phyloP scores from a whole-genome alignment of 371 early-diverging fungal species.

The Lichtheimia ornata region DNA sequence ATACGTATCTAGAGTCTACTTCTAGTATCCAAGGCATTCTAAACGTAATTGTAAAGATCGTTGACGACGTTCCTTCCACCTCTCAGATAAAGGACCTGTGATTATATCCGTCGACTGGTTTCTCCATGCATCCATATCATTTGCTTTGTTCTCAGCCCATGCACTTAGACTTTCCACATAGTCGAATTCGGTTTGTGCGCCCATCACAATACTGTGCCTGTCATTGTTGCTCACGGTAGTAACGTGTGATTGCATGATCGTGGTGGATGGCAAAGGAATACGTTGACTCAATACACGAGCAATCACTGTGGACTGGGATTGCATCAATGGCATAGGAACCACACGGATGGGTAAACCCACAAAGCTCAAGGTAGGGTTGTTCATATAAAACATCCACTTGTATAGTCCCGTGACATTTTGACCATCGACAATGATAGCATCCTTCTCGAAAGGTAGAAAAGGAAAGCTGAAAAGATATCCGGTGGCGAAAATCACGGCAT shows the following conservation, averaged over 20 bases:
- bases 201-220: slow-evolving; percentile 23
- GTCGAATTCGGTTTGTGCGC: slow-evolving; percentile 7
- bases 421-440: slow-evolving; percentile 36
- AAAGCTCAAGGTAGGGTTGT: slow-evolving; percentile 58
- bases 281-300: slow-evolving; percentile 39
- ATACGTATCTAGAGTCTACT: slow-evolving; percentile 16
- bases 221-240: slow-evolving; percentile 3
- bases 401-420: slow-evolving; percentile 50
- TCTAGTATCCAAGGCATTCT: slow-evolving; percentile 39
- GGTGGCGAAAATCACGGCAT: slow-evolving; percentile 60
- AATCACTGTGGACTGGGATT: slow-evolving; percentile 51
- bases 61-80: slow-evolving; percentile 29
- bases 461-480: slow-evolving; percentile 64
- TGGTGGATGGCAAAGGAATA: slow-evolving; percentile 8
- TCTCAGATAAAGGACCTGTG: slow-evolving; percentile 26
- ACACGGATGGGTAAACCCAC: slow-evolving; percentile 58
- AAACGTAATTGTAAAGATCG: slow-evolving; percentile 24
- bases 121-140: not conserved
- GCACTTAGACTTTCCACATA: slow-evolving; percentile 35
- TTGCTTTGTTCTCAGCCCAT: slow-evolving; percentile 35
- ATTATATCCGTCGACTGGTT: slow-evolving; percentile 25
- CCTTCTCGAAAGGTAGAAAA: slow-evolving; percentile 39
- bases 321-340: slow-evolving; percentile 57
- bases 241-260: slow-evolving; percentile 3
- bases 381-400: slow-evolving; percentile 47